Evolutionary conservation across 2,329 filamentous ascomycete genomes (phyloP).

Genomic region (Tolypocladium tundrense): DNA sequence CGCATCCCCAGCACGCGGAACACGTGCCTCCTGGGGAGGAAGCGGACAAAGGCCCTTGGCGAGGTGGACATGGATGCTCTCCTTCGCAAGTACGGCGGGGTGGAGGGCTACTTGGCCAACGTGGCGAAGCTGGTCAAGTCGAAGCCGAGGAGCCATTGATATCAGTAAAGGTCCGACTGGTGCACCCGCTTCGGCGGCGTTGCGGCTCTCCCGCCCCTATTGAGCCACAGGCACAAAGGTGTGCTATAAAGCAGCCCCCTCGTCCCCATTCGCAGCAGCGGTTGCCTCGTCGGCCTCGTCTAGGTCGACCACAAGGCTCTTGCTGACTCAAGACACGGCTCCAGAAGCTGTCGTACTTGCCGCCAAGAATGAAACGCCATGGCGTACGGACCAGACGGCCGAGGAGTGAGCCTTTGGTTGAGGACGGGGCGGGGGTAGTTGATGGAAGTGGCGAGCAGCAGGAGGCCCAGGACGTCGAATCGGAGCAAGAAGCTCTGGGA

Average conservation of each 20-base stretch:
- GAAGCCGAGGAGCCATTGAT: conserved; percentile 27
- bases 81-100: conserved; percentile 42
- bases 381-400: no score
- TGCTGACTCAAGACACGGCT: no score
- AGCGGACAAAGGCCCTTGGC: conserved; percentile 14
- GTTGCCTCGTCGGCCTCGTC: not conserved
- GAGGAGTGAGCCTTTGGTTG: no score
- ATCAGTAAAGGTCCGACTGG: not conserved
- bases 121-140: conserved; percentile 50
- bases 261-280: not conserved
- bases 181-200: not conserved
- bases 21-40: conserved; percentile 64
- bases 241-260: no score
- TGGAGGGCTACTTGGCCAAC: conserved; percentile 46
- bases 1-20: conserved; percentile 91
- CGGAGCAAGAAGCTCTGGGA: not conserved
- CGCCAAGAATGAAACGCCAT: no score
- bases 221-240: no score
- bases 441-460: no score
- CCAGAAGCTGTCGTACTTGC: no score
- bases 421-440: no score
- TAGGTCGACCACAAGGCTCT: no score
- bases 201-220: not conserved
- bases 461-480: not conserved
- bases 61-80: conserved; percentile 32